Base-by-base conservation (phyloP, 2,329 filamentous ascomycete genomes). In the Colletotrichum sp. region DNA sequence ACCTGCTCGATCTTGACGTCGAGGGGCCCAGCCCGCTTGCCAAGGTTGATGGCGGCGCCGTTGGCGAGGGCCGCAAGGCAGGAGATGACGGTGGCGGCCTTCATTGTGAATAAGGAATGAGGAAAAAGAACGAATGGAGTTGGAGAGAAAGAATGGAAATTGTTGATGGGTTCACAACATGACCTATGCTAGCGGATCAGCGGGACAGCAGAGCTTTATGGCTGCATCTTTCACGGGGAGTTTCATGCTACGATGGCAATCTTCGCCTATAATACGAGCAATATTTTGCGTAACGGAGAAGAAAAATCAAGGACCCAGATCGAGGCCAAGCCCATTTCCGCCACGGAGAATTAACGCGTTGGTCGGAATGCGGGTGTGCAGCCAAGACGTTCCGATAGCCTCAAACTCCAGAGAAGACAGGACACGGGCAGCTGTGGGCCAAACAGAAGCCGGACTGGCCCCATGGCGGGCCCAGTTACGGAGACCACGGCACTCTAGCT, bases 1-100 rank as follows among this genome's bases (percentile, higher is more conserved):
- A 85, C 80, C 75, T 85, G 82, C 79, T 86, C 82, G 71, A 89
- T 84, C 78, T 85, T 82, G 71, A 86, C 84, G 63, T 84, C 81
- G 70, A 86, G 82, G 74, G 84, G 82, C 13, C 65, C 52, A 71
- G 83, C 83, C 73, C 85, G 82, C 81, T 84, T 83, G 79, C 74
- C 74, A 36, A 82, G 69, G 74, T 80, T 78, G 63, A 84, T 72
- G 36, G 82, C 82, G 57, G 82, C 79, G 72, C 83, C 83, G 71
- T 80, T 82, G 68, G 81, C 84, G 70, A 84, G 66, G 65, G 84
- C 80, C 74, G 82, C 83, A 64, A 86, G 75, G 82, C 83, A 67
- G 85, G 83, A 79, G 75, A 85, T 55, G 77, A 80, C 79, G 38
- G 80, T 75, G 74, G 83, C 79, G 79, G 84, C 83, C 82, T 85